These are phyloP conservation scores for Penicillium atrosanguineum DNA, from an alignment of 495 filamentous ascomycete species.

Conservation along the genomic window DNA sequence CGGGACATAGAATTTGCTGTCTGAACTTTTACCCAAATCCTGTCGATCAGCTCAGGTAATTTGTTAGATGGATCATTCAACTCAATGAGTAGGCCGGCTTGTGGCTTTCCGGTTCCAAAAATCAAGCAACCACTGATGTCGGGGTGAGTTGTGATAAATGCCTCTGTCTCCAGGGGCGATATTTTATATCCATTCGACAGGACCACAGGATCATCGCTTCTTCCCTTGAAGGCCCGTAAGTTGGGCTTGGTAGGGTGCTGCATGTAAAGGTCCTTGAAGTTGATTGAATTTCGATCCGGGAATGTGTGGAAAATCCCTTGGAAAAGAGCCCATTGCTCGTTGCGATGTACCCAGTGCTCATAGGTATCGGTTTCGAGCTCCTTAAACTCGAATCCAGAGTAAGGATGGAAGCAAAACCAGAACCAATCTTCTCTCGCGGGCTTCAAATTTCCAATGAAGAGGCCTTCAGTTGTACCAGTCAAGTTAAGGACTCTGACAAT, in stretches of 20 bases:
- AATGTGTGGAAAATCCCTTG: slow-evolving; percentile 6
- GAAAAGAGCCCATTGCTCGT: slow-evolving; percentile 2
- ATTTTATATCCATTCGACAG: slow-evolving; percentile 5
- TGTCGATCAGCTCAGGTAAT: not conserved
- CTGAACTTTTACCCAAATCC: slow-evolving; percentile 1
- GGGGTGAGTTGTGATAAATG: slow-evolving; percentile 4
- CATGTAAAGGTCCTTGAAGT: slow-evolving; percentile 5
- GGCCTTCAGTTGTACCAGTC: slow-evolving; percentile 3
- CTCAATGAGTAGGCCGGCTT: slow-evolving; percentile 4
- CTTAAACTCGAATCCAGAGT: slow-evolving; percentile 2
- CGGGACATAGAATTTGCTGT: slow-evolving; percentile 1
- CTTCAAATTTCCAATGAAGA: slow-evolving; percentile 4
- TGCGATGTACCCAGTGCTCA: slow-evolving; percentile 5
- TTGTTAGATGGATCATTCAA: slow-evolving; percentile 1
- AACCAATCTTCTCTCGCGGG: slow-evolving; percentile 2
- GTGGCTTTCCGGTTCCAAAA: slow-evolving; percentile 3
- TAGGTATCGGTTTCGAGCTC: slow-evolving; percentile 4
- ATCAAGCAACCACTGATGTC: not conserved
- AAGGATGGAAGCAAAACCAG: slow-evolving; percentile 5
- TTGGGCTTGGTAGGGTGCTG: slow-evolving; percentile 1
- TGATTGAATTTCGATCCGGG: slow-evolving; percentile 4
- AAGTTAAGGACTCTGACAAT: slow-evolving; percentile 4
- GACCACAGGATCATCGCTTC: slow-evolving; percentile 4
- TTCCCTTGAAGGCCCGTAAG: slow-evolving; percentile 4
- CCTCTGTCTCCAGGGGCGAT: slow-evolving; percentile 4